Evolutionary conservation across 306 rosid species (phyloP).

Genomic region (Cotoneaster glaucophyllus): DNA sequence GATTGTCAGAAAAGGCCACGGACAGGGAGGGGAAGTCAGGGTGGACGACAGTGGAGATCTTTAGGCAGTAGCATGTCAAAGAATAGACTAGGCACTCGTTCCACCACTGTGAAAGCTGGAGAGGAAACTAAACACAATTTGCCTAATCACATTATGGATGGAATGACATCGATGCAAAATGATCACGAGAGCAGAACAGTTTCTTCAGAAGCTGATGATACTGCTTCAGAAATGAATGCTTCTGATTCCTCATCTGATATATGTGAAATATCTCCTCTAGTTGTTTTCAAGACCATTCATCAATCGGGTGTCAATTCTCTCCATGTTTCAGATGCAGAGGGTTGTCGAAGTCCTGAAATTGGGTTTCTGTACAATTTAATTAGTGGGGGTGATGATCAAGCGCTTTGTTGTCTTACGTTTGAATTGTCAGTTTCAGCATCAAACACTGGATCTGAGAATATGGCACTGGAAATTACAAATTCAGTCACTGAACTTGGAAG

Average conservation of each 20-base stretch:
- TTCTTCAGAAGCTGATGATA: constrained; percentile 30
- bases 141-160: constrained; percentile 16
- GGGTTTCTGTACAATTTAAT: constrained; percentile 43
- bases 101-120: constrained; percentile 22
- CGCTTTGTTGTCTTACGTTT: constrained; percentile 55
- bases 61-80: constrained; percentile 39
- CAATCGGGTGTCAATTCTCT: constrained; percentile 96
- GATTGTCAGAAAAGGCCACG: constrained; percentile 84
- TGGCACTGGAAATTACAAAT: constrained; percentile 16
- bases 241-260: constrained; percentile 37
- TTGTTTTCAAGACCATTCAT: constrained; percentile 49
- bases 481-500: constrained; percentile 21
- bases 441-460: constrained; percentile 22
- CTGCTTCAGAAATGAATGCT: constrained; percentile 24
- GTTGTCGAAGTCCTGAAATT: constrained; percentile 25
- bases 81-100: constrained; percentile 20
- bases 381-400: constrained; percentile 98
- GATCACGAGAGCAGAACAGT: constrained; percentile 24
- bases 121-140: constrained; percentile 15
- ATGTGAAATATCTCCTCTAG: constrained; percentile 61
- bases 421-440: constrained; percentile 37
- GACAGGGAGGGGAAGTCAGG: constrained; percentile 98
- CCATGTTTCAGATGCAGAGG: constrained; percentile 62
- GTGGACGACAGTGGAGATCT: constrained; percentile 92
- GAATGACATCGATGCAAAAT: constrained; percentile 25